Evolutionary conservation across 495 filamentous ascomycete genomes (phyloP).

Genomic region (Trichoderma parareesei): DNA sequence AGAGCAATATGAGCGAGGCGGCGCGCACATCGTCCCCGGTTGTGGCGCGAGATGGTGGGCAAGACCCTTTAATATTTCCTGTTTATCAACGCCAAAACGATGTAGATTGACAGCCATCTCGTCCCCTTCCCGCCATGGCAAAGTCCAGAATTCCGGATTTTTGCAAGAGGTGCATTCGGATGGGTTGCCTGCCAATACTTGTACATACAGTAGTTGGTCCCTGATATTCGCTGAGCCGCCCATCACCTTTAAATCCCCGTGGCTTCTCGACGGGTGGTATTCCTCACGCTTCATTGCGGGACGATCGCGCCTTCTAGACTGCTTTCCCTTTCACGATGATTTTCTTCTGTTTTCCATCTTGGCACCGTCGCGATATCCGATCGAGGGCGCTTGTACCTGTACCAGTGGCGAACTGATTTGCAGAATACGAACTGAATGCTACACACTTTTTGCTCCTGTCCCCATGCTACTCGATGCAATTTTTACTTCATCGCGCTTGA

Average conservation of each 20-base stretch:
- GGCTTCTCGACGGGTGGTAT: not conserved
- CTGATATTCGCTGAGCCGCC: not conserved
- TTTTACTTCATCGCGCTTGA: not conserved
- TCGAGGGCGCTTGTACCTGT: too few species aligned
- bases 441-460: too few species aligned
- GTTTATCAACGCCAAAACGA: not conserved
- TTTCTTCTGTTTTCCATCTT: too few species aligned
- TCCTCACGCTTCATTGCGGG: not conserved
- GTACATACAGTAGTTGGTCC: not conserved
- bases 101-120: not conserved
- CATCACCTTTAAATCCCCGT: not conserved
- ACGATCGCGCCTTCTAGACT: conserved; percentile 2
- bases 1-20: not conserved
- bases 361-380: too few species aligned
- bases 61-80: not conserved
- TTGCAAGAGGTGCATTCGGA: not conserved
- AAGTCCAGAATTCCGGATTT: not conserved
- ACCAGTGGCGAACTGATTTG: too few species aligned
- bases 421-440: too few species aligned
- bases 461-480: not conserved
- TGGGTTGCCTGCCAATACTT: not conserved
- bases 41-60: conserved; percentile 3
- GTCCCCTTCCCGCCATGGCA: not conserved
- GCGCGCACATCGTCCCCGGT: not conserved
- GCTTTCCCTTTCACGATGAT: not conserved